Evolutionary conservation across 2,329 filamentous ascomycete species (phyloP).

Genomic region (Cercospora canescens): DNA sequence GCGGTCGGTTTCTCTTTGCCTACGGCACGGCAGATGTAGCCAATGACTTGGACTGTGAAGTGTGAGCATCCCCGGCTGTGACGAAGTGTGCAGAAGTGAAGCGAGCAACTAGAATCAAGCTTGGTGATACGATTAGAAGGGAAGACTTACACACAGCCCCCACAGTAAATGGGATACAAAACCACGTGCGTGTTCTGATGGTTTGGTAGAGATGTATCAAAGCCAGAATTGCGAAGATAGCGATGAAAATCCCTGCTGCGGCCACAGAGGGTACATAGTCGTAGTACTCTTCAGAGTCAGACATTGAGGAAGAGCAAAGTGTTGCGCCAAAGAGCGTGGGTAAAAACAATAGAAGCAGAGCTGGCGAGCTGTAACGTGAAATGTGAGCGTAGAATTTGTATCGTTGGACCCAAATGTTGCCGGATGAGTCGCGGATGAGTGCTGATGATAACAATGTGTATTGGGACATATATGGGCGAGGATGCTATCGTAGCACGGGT

Average conservation of each 20-base stretch:
- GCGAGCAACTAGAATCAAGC: neutral
- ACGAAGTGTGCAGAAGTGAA: constrained; percentile 34
- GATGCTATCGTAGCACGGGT: neutral
- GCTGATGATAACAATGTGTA: too few relatives aligned
- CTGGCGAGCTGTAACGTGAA: too few relatives aligned
- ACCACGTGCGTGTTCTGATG: constrained; percentile 47
- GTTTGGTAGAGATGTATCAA: constrained; percentile 42
- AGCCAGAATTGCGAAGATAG: constrained; percentile 30
- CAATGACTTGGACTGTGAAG: neutral
- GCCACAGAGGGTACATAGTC: constrained; percentile 24
- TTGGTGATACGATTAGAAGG: constrained; percentile 26
- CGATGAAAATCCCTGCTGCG: constrained; percentile 26
- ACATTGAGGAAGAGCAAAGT: too few relatives aligned
- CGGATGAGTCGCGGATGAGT: too few relatives aligned
- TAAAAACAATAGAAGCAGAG: too few relatives aligned
- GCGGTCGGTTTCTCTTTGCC: neutral
- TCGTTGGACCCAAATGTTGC: too few relatives aligned
- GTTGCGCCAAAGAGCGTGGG: too few relatives aligned
- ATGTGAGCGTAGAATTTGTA: too few relatives aligned
- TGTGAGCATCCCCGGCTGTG: constrained; percentile 30
- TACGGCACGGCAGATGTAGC: neutral
- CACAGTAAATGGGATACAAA: constrained; percentile 52
- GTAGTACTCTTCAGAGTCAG: too few relatives aligned
- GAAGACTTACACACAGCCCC: constrained; percentile 52
- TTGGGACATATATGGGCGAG: neutral